Base-by-base conservation (phyloP, 345 rosid genomes). In the Salix suchowensis region DNA sequence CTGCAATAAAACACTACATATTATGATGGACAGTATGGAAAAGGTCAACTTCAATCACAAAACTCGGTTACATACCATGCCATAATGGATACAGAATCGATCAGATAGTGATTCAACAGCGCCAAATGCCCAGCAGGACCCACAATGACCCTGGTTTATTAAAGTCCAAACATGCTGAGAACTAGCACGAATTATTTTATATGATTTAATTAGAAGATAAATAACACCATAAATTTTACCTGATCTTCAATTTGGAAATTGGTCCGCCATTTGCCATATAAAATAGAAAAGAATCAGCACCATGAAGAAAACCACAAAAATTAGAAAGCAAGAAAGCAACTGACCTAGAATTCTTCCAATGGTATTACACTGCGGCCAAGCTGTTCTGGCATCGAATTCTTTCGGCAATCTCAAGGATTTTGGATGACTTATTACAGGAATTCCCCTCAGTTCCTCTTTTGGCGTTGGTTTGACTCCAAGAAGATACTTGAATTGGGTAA, bases 91-190 rank as follows among this genome's bases (percentile, higher is more conserved):
- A 32, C 36, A 32, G 34, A 46, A 46, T 46, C 52, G 52, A 46
- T 46, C 52, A 32, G 42, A 66, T 66, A 66, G 23, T 2, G 21
- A 30, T 15, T 34, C 36, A 24, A 93, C 97, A 68, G 98, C 97
- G 78, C 91, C 98, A 87, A 93, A 93, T 58, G 97, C 98, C 98
- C 98, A 95, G 55, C 98, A 95, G 83, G 98, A 91, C 80, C 98
- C 98, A 80, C 98, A 95, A 76, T 95, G 98, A 74, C 98, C 98
- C 97, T 94, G 85, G 42, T 82, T 34, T 76, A 77, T 76, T 77
- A 82, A 54, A 76, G 81, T 7, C 37, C 66, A 74, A 42, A 80
- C n/a, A 58, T 18, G 70, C 15, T 12, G 85, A 68, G 78, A 79
- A 72, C 66, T 79, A 46, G 75, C 6, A 68, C 48, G 61, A 2